Evolutionary conservation across 805 yeast species (phyloP).

Genomic region (Kazachstania kunashirensis): DNA sequence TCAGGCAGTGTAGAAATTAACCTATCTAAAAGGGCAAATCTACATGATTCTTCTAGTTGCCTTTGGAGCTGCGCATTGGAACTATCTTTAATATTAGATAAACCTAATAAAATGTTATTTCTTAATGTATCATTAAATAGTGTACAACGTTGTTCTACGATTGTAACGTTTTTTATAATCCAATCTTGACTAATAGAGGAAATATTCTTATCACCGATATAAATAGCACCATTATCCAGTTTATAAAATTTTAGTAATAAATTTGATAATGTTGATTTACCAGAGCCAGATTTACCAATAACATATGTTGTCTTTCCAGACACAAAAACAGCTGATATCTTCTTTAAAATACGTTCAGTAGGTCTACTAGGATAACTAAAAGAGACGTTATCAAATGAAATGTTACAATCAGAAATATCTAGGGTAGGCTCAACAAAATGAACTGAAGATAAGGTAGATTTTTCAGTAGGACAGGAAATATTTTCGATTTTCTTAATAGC

Average conservation of each 20-base stretch:
- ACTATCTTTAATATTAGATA: constrained; percentile 9
- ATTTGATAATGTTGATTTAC: constrained; percentile 74
- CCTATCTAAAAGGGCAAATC: constrained; percentile 43
- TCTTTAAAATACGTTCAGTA: constrained; percentile 36
- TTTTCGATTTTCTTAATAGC: constrained; percentile 45
- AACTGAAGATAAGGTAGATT: background rate
- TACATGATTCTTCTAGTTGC: constrained; percentile 36
- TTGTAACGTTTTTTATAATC: constrained; percentile 53
- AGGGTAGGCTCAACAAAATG: background rate
- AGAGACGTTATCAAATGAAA: constrained; percentile 45
- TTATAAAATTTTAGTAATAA: constrained; percentile 53
- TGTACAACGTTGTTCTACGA: constrained; percentile 63
- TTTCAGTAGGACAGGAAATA: constrained; percentile 22
- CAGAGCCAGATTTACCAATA: constrained; percentile 86
- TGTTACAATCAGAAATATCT: constrained; percentile 7
- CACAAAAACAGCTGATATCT: constrained; percentile 38
- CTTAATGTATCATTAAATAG: constrained; percentile 54
- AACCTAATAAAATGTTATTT: constrained; percentile 55
- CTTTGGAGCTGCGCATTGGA: constrained; percentile 13
- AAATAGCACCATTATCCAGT: constrained; percentile 43
- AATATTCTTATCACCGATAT: constrained; percentile 45
- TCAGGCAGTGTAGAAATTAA: constrained; percentile 41
- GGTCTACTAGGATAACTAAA: constrained; percentile 59
- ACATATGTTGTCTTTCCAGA: constrained; percentile 47
- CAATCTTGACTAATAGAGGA: constrained; percentile 36